Conservation (phyloP, 2,329 filamentous ascomycete genomes). For the Byssoonygena ceratinophila region DNA sequence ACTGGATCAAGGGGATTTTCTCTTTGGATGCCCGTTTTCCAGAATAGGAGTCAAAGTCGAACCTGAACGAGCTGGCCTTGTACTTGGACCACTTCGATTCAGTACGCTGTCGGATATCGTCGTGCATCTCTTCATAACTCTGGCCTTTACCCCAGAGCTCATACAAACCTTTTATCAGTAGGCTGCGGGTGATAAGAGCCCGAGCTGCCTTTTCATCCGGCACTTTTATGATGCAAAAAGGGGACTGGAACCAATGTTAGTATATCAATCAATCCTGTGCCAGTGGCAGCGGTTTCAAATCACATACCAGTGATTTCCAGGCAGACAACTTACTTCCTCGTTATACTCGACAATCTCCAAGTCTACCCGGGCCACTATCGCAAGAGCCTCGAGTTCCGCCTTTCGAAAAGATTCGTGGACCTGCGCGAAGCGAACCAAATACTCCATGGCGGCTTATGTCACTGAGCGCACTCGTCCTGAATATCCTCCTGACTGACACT, state of each 20-base stretch:
- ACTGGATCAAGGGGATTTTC: constrained; percentile 68
- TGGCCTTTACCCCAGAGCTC: constrained; percentile 74
- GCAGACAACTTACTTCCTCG: constrained; percentile 50
- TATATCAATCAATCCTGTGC: constrained; percentile 7
- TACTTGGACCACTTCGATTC: constrained; percentile 58
- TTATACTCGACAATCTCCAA: constrained; percentile 67
- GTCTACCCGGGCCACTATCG: constrained; percentile 54
- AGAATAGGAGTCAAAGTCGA: constrained; percentile 72
- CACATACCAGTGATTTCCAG: background rate
- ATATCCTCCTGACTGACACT: too few species aligned
- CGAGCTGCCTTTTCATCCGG: constrained; percentile 54
- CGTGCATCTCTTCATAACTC: constrained; percentile 58
- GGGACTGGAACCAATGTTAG: constrained; percentile 50
- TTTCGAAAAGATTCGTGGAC: constrained; percentile 81
- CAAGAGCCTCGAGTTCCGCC: constrained; percentile 73
- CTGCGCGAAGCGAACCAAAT: constrained; percentile 81
- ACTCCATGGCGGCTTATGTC: constrained; percentile 50
- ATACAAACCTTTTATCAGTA: constrained; percentile 73
- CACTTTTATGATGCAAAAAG: constrained; percentile 69
- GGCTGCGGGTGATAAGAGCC: constrained; percentile 60
- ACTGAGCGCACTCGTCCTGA: too few species aligned
- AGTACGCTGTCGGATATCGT: constrained; percentile 50
- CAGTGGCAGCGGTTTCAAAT: constrained; percentile 4
- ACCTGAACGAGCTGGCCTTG: constrained; percentile 61
- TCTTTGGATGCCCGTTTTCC: constrained; percentile 54